Evolutionary conservation across 176 grass and related monocot species (phyloP).

Genomic region (Raddia guianensis): DNA sequence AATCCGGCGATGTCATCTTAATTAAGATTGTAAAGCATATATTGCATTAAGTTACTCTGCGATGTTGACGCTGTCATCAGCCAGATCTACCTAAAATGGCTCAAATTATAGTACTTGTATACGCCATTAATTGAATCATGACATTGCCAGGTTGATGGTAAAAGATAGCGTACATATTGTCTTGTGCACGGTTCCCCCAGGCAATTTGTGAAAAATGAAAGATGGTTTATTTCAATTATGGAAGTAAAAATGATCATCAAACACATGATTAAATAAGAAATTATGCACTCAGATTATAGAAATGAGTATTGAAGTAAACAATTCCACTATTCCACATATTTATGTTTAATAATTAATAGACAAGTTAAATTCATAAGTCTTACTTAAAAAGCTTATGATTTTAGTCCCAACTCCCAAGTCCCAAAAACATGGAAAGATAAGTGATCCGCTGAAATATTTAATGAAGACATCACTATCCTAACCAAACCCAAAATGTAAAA

Average conservation of each 20-base stretch:
- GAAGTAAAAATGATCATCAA: conserved; percentile 5
- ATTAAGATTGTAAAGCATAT: conserved; percentile 55
- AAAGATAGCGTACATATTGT: conserved; percentile 7
- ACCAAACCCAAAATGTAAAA: conserved; percentile 12
- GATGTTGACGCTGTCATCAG: conserved; percentile 36
- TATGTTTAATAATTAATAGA: no score
- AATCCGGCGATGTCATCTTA: conserved; percentile 39
- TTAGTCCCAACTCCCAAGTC: background rate
- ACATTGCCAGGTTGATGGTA: conserved; percentile 15
- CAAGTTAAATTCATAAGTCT: background rate
- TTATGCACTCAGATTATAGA: background rate
- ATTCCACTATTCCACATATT: background rate
- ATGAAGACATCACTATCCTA: conserved; percentile 17
- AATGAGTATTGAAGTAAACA: conserved; percentile 28
- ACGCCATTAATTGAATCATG: conserved; percentile 46
- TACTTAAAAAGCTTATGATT: background rate
- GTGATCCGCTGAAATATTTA: background rate
- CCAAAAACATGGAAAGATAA: conserved; percentile 15
- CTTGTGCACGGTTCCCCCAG: background rate
- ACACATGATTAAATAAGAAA: background rate
- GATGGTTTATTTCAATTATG: conserved; percentile 3
- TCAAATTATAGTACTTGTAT: conserved; percentile 50
- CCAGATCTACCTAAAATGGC: conserved; percentile 66
- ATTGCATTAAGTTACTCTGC: conserved; percentile 43
- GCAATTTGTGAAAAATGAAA: background rate